phyloP scores from a whole-genome alignment of 2,329 filamentous ascomycete species.

The Paracamarosporium sp. region DNA sequence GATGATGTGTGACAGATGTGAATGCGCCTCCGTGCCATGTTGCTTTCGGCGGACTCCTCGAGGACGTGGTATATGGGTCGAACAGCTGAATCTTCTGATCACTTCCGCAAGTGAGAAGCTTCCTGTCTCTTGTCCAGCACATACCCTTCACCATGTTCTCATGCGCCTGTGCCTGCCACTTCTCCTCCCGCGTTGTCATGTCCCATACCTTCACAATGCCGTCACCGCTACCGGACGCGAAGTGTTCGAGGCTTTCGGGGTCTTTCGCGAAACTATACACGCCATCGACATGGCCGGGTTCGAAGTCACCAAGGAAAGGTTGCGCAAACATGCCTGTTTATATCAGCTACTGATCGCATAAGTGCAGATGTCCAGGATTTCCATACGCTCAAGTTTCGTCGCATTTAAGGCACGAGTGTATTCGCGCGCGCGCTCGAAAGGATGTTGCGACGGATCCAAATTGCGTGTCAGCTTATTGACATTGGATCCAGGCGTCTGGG shows the following conservation, averaged over 20 bases:
- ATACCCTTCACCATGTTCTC: conserved; percentile 93
- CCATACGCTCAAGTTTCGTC: conserved; percentile 89
- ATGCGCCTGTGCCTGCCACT: conserved; percentile 82
- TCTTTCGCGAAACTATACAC: conserved; percentile 59
- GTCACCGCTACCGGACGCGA: conserved; percentile 64
- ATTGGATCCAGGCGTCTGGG: conserved; percentile 71
- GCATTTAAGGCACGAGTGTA: conserved; percentile 82
- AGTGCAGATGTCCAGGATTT: no score
- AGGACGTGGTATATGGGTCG: conserved; percentile 80
- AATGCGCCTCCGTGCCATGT: conserved; percentile 91
- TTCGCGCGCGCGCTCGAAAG: conserved; percentile 88
- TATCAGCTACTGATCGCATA: no score
- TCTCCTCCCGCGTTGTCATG: conserved; percentile 72
- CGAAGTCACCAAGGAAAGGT: conserved; percentile 86
- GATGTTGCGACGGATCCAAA: conserved; percentile 84
- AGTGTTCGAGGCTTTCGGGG: conserved; percentile 54
- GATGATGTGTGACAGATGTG: conserved; percentile 83
- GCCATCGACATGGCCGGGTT: conserved; percentile 90
- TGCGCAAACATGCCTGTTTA: conserved; percentile 90
- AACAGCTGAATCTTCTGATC: conserved; percentile 90
- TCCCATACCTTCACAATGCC: conserved; percentile 96
- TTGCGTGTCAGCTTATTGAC: conserved; percentile 72
- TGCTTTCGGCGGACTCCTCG: conserved; percentile 73
- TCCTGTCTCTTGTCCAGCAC: conserved; percentile 85
- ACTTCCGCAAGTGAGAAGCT: conserved; percentile 83